These are phyloP conservation scores for Pyropia haitanensis DNA, from an alignment of 23 red algal species.

Conservation along the genomic window DNA sequence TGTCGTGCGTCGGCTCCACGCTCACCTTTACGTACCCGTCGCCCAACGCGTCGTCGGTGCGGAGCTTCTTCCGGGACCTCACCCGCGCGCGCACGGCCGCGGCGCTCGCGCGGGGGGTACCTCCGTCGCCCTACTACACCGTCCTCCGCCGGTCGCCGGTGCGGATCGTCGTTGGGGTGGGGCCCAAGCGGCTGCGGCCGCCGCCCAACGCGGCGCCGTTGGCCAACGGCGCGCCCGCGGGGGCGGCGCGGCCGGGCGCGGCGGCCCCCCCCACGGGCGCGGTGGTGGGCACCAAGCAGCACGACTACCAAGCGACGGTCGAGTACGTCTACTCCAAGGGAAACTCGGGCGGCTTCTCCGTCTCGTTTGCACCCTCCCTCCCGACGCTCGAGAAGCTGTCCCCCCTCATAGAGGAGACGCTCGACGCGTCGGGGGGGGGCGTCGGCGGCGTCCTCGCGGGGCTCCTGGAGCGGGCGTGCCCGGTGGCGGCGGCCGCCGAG, in stretches of 20 bases:
- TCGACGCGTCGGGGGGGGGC: conserved; percentile 63
- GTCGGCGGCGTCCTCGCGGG: conserved; percentile 54
- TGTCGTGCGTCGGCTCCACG: conserved; percentile 49
- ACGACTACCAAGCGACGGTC: conserved; percentile 19
- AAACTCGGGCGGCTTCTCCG: conserved; percentile 61
- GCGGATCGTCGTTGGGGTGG: conserved; percentile 54
- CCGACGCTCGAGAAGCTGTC: conserved; percentile 42
- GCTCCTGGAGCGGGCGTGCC: conserved; percentile 61
- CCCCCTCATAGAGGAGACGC: conserved; percentile 63
- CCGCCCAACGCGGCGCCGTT: too few relatives aligned
- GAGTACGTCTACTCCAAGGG: conserved; percentile 64
- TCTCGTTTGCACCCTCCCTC: conserved; percentile 53
- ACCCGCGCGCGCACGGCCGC: conserved; percentile 56
- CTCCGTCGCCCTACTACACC: conserved; percentile 39
- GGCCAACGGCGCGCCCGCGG: too few relatives aligned
- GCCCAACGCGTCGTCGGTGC: conserved; percentile 53
- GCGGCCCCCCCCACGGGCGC: too few relatives aligned
- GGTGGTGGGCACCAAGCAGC: background rate
- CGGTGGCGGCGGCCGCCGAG: conserved; percentile 57
- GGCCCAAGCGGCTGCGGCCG: conserved; percentile 3
- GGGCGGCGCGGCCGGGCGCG: too few relatives aligned
- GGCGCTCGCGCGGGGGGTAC: conserved; percentile 55
- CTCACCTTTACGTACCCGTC: conserved; percentile 72
- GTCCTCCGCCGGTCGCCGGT: conserved; percentile 50
- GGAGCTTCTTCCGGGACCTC: conserved; percentile 70